Percentiles rank a stretch among this genome's conserved stretches.
phyloP scores from a whole-genome alignment of 768 basidiomycete genomes.

The Suillus paluster region DNA sequence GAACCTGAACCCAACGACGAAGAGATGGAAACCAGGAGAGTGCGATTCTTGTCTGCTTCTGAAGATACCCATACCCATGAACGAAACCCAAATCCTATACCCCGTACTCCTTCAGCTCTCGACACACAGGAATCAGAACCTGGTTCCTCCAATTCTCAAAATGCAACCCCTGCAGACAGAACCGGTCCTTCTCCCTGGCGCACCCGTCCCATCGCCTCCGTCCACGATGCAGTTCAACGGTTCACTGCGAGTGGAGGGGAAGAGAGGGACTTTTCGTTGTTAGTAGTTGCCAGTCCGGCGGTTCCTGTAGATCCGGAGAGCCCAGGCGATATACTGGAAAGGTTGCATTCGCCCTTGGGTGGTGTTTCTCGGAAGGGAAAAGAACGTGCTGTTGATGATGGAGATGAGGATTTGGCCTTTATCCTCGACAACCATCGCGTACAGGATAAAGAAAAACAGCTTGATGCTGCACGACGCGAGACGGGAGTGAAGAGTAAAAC shows the following conservation, averaged over 20 bases:
- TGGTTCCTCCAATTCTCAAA: slow-evolving; percentile 23
- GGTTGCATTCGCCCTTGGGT: slow-evolving; percentile 20
- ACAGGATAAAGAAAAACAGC: slow-evolving; percentile 64
- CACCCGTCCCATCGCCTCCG: slow-evolving; percentile 42
- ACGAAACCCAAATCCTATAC: not conserved
- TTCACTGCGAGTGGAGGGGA: slow-evolving; percentile 47
- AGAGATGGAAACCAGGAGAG: not conserved
- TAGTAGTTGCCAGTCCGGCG: no score
- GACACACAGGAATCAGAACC: slow-evolving; percentile 13
- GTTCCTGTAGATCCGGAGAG: no score
- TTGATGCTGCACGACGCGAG: slow-evolving; percentile 57
- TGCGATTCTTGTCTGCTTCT: not conserved
- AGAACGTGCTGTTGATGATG: slow-evolving; percentile 32
- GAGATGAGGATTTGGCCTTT: slow-evolving; percentile 28
- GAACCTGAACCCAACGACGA: slow-evolving; percentile 44
- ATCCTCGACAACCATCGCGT: slow-evolving; percentile 48
- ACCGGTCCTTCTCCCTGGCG: slow-evolving; percentile 36
- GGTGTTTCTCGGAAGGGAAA: slow-evolving; percentile 47
- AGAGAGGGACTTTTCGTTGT: slow-evolving; percentile 56
- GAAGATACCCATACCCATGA: not conserved
- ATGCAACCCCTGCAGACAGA: slow-evolving; percentile 14
- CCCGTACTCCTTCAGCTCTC: not conserved
- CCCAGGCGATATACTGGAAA: slow-evolving; percentile 29
- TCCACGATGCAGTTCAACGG: slow-evolving; percentile 52
- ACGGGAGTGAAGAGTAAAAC: slow-evolving; percentile 39